A percentile compares a stretch with the other conserved stretches of the same genome.
phyloP scores from a whole-genome alignment of 257 asterid genomes.

The Fraxinus quadrangulata region DNA sequence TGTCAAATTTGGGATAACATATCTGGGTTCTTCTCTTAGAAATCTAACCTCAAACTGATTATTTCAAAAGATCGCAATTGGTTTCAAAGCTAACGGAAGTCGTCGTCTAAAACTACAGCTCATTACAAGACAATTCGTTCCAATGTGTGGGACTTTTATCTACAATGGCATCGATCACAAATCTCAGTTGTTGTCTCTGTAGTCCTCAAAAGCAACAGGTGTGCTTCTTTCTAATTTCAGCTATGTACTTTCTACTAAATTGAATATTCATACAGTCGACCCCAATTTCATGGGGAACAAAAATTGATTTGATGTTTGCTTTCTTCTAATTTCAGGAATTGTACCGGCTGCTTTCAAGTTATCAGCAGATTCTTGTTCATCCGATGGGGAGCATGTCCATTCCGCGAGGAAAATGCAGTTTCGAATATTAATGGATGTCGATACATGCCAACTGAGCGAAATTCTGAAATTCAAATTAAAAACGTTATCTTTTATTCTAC shows the following conservation, averaged over 20 bases:
- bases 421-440: not conserved
- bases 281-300: not conserved
- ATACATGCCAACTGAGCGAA: not conserved
- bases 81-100: slow-evolving; percentile 21
- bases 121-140: slow-evolving; percentile 88
- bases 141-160: slow-evolving; percentile 87
- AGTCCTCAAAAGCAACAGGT: slow-evolving; percentile 33
- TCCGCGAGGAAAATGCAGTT: not conserved
- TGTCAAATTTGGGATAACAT: not conserved
- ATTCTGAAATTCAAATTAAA: not conserved
- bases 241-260: not conserved
- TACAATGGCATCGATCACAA: slow-evolving; percentile 92
- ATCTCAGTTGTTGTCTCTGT: slow-evolving; percentile 70
- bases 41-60: not conserved
- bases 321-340: not conserved
- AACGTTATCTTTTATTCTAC: not conserved
- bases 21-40: not conserved
- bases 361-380: not conserved
- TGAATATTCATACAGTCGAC: not conserved
- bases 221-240: not conserved
- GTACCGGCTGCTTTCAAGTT: not conserved
- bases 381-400: not conserved
- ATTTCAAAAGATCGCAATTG: not conserved
- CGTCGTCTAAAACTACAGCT: slow-evolving; percentile 53
- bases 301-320: not conserved